Base-by-base conservation (phyloP, 495 filamentous ascomycete genomes). In the Cercophora sp. region DNA sequence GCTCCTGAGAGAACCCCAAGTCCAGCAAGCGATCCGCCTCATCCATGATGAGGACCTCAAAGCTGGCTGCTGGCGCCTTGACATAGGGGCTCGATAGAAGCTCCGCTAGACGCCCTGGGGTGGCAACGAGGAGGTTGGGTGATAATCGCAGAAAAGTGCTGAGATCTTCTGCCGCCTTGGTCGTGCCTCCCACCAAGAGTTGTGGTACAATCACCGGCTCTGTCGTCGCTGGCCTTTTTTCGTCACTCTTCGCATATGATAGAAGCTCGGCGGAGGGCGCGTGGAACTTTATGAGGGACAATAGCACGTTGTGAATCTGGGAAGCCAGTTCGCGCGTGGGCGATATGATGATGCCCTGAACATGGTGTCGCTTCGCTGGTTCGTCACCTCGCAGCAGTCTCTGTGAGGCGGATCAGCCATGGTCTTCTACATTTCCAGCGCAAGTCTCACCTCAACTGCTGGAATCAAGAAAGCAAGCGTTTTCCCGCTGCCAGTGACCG, bases 401-500 rank as follows among this genome's bases (percentile, higher is more conserved):
- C 65, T 67, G 42, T 27, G 8, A 8, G 1, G 13, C 20, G 37
- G 25, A 23, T 36, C 9, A 31, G 45, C 26, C 45, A 41, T 2
- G 32, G 2, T 5, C 9, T 18, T 15, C 6, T 11, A 3, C 18
- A 27, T 4, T 32, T 15, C 11, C 13, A 15, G 26, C 18, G 1
- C 19, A 20, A 37, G 11, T n/a, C 47, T 24, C 34, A 65, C 64
- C 55, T 96, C 89, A 10, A 96, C 77, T 2, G 96, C 72, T 0
- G 93, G 93, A 22, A 98, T 87, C 40, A 98, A 69, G 61, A 93
- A 97, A 1, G 90, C 85, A 35, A 96, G 71, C 0, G 93, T 97
- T 70, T 98, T 98, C 37, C 93, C 93, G 63, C 87, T 93, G 6
- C 94, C 93, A 2, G 93, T 98, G 6, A 96, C 93, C 2, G 93